Evolutionary conservation across 2,329 filamentous ascomycete species (phyloP).

Genomic region (Colletotrichum shisoi): DNA sequence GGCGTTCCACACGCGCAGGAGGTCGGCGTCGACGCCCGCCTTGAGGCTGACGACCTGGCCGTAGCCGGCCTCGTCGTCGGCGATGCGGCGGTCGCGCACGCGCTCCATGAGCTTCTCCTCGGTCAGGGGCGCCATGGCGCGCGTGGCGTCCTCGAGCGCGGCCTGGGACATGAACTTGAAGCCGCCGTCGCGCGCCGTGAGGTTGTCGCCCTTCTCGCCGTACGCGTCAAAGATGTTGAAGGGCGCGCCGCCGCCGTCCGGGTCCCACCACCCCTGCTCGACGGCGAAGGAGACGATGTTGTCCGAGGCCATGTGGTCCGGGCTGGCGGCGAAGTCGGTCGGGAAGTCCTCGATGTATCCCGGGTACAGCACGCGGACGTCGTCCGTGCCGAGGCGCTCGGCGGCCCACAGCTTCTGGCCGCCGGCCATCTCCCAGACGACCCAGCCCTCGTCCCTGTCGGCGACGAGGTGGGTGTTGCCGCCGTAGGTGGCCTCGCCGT

Average conservation of each 20-base stretch:
- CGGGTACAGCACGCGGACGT: slow-evolving; percentile 44
- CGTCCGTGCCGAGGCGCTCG: slow-evolving; percentile 42
- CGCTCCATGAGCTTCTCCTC: slow-evolving; percentile 57
- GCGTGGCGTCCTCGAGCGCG: slow-evolving; percentile 42
- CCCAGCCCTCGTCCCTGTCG: slow-evolving; percentile 46
- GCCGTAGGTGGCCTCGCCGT: slow-evolving; percentile 54
- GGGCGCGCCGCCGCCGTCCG: slow-evolving; percentile 38
- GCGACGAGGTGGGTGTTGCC: slow-evolving; percentile 55
- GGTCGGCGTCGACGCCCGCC: slow-evolving; percentile 39
- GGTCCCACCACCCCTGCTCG: slow-evolving; percentile 44
- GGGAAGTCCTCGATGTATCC: slow-evolving; percentile 46
- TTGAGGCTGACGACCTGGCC: slow-evolving; percentile 44
- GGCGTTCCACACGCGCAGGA: slow-evolving; percentile 44
- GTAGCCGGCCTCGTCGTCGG: slow-evolving; percentile 45
- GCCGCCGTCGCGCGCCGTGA: slow-evolving; percentile 43
- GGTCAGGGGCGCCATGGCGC: slow-evolving; percentile 57
- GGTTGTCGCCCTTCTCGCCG: slow-evolving; percentile 41
- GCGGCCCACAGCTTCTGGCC: slow-evolving; percentile 44
- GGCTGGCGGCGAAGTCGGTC: slow-evolving; percentile 39
- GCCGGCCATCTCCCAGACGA: slow-evolving; percentile 45
- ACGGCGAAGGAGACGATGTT: slow-evolving; percentile 44
- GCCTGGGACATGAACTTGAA: slow-evolving; percentile 47
- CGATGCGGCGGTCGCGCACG: slow-evolving; percentile 44
- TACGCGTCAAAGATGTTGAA: slow-evolving; percentile 46
- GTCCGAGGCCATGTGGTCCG: slow-evolving; percentile 44